These are phyloP conservation scores for Metschnikowia sp. DNA, from an alignment of 805 yeast species.

Conservation along the genomic window DNA sequence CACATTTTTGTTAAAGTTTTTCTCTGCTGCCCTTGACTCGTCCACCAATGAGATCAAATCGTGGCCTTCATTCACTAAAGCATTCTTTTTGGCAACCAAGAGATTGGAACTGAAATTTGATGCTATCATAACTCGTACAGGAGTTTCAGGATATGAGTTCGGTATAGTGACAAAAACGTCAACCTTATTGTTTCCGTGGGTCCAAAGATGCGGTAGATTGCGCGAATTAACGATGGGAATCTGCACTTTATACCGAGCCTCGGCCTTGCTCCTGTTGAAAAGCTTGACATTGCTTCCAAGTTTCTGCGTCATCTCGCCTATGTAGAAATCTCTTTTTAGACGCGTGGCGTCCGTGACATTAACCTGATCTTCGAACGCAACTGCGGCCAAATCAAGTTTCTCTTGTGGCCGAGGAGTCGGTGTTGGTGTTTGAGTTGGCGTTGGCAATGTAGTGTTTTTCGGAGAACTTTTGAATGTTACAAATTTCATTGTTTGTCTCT, in stretches of 20 bases:
- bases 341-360: conserved; percentile 6
- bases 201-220: conserved; percentile 30
- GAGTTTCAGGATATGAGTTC: conserved; percentile 28
- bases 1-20: conserved; percentile 25
- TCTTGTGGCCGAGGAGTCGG: not conserved
- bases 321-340: conserved; percentile 7
- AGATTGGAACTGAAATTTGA: conserved; percentile 30
- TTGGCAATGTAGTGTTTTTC: not conserved
- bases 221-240: conserved; percentile 24
- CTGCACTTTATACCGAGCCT: conserved; percentile 29
- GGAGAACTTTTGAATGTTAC: conserved; percentile 33
- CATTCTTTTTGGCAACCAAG: conserved; percentile 22
- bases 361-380: conserved; percentile 1
- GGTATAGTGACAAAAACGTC: conserved; percentile 36
- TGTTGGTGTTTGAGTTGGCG: conserved; percentile 1
- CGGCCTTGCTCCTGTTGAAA: conserved; percentile 24
- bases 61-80: conserved; percentile 12
- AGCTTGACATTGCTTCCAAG: conserved; percentile 23
- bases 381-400: conserved; percentile 6
- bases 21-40: conserved; percentile 28
- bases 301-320: conserved; percentile 28
- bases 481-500: conserved; percentile 59
- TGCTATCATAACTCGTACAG: conserved; percentile 23
- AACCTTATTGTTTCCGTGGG: conserved; percentile 17
- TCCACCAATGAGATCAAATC: conserved; percentile 19